These are phyloP conservation scores for Botrytis pseudocinerea DNA, from an alignment of 2,329 filamentous ascomycete genomes.

Conservation along the genomic window DNA sequence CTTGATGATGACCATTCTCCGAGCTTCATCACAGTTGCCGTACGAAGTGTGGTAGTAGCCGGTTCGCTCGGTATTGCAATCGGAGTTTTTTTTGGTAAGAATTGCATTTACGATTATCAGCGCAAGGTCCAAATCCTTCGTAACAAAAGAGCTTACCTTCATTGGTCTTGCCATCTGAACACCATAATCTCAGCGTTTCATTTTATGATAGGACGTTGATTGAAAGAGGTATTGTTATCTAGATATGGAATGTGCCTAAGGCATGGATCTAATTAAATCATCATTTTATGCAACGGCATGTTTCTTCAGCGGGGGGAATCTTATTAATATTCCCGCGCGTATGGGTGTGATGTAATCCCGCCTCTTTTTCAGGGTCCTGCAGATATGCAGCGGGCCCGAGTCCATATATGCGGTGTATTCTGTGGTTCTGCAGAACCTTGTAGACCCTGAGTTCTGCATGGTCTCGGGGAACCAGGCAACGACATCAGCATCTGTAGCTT, in stretches of 20 bases:
- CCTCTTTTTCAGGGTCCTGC: not conserved
- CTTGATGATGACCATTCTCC: not conserved
- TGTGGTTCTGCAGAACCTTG: not conserved
- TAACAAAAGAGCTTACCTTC: not conserved
- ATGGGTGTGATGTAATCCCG: constrained; percentile 12
- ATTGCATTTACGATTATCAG: not conserved
- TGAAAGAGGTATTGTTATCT: not conserved
- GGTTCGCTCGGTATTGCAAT: not conserved
- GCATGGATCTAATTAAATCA: not conserved
- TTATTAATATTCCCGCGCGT: not conserved
- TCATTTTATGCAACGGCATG: not conserved
- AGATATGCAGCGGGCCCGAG: constrained; percentile 19
- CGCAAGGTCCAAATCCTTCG: not conserved
- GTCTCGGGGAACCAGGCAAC: constrained; percentile 8
- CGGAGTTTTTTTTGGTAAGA: not conserved
- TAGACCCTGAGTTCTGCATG: constrained; percentile 17
- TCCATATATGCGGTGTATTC: not conserved
- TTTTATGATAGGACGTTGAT: not conserved
- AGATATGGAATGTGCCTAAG: not conserved
- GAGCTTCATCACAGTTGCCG: not conserved
- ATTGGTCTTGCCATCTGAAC: not conserved
- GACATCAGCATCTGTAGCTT: not conserved
- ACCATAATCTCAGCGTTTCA: not conserved
- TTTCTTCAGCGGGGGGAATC: constrained; percentile 1
- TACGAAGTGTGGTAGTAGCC: not conserved